Conservation (phyloP, 345 rosid species). For the Corymbia maculata region DNA sequence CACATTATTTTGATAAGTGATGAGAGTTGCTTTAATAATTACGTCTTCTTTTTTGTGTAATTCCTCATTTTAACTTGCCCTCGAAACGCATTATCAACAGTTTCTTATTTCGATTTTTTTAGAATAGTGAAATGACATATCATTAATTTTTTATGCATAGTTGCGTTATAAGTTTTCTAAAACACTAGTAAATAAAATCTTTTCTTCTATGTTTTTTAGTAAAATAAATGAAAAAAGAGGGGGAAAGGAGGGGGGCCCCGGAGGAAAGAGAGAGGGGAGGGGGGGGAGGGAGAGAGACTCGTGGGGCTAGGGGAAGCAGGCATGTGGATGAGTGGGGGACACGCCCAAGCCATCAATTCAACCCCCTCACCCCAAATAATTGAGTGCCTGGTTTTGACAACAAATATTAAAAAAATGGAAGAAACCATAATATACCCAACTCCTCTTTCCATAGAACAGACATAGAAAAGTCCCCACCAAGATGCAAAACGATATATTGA, state of each 20-base stretch:
- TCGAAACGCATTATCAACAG: neutral
- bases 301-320: constrained; percentile 43
- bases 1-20: neutral
- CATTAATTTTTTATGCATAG: neutral
- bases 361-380: neutral
- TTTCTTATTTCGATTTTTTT: neutral
- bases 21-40: rapidly evolving
- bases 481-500: neutral
- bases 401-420: neutral
- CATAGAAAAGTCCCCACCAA: neutral
- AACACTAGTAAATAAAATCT: neutral
- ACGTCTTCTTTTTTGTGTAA: neutral
- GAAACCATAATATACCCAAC: neutral
- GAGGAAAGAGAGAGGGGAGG: neutral
- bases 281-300: constrained; percentile 22
- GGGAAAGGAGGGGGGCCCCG: neutral
- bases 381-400: neutral
- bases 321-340: constrained; percentile 73
- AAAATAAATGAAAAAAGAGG: neutral
- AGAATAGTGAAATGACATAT: neutral
- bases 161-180: neutral
- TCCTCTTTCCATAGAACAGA: neutral
- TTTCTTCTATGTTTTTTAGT: neutral
- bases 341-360: constrained; percentile 5
- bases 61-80: neutral